Percentiles rank a stretch among this genome's conserved stretches.
Evolutionary conservation across 768 basidiomycete genomes (phyloP).

Genomic region (Inosperma sp.): DNA sequence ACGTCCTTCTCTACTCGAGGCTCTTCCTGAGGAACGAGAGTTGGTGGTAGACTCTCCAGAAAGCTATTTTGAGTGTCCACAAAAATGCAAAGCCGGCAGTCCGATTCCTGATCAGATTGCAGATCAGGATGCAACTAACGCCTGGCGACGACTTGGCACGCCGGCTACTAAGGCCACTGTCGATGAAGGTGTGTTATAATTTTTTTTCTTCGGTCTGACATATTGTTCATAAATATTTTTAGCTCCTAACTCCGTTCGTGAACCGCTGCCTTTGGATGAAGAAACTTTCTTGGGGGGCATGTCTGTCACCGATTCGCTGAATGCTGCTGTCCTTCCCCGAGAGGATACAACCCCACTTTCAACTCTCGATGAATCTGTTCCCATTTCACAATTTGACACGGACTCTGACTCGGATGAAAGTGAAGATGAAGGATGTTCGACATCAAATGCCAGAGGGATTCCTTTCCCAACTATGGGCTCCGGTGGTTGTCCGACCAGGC

Average conservation of each 20-base stretch:
- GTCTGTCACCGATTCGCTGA: slow-evolving; percentile 56
- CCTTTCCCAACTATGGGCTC: too few relatives aligned
- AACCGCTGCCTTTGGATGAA: slow-evolving; percentile 34
- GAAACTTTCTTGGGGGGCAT: slow-evolving; percentile 53
- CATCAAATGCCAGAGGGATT: too few relatives aligned
- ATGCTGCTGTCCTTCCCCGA: slow-evolving; percentile 50
- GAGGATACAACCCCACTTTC: slow-evolving; percentile 1
- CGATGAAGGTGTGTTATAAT: neutral
- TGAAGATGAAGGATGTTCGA: too few relatives aligned
- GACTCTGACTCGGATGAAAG: slow-evolving; percentile 40
- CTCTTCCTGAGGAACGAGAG: slow-evolving; percentile 51
- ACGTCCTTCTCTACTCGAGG: slow-evolving; percentile 36
- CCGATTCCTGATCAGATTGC: too few relatives aligned
- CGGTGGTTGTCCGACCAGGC: too few relatives aligned
- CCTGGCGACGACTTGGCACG: slow-evolving; percentile 22
- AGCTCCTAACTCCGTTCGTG: slow-evolving; percentile 33
- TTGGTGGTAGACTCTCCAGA: slow-evolving; percentile 26
- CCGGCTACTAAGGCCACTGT: slow-evolving; percentile 10
- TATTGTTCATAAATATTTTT: slow-evolving; percentile 42
- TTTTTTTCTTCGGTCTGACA: slow-evolving; percentile 1
- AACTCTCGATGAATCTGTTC: neutral
- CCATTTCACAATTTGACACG: slow-evolving; percentile 26
- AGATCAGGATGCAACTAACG: slow-evolving; percentile 26
- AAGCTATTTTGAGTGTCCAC: slow-evolving; percentile 14
- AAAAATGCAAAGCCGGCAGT: slow-evolving; percentile 11